A percentile compares a stretch with the other conserved stretches of the same genome.
phyloP scores from a whole-genome alignment of 1,284 basidiomycete genomes.

The Ceratobasidium papillatum region DNA sequence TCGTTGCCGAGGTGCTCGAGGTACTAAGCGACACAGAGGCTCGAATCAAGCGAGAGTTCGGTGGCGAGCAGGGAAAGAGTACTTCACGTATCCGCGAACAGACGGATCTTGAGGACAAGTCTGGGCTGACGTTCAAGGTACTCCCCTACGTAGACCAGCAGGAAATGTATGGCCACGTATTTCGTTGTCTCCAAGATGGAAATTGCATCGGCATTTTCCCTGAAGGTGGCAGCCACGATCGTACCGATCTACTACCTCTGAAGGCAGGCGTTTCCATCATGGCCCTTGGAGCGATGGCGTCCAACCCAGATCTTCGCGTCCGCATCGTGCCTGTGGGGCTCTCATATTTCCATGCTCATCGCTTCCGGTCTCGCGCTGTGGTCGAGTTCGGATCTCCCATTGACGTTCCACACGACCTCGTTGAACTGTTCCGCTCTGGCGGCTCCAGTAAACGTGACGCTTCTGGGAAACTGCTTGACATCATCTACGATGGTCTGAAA shows the following conservation, averaged over 20 bases:
- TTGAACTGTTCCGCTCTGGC: slow-evolving; percentile 91
- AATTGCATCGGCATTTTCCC: slow-evolving; percentile 96
- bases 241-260: slow-evolving; percentile 91
- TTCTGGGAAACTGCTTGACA: slow-evolving; percentile 87
- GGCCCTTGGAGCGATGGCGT: slow-evolving; percentile 97
- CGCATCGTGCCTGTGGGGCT: slow-evolving; percentile 95
- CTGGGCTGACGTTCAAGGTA: slow-evolving; percentile 77
- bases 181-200: slow-evolving; percentile 84
- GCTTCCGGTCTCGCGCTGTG: slow-evolving; percentile 94
- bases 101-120: slow-evolving; percentile 60
- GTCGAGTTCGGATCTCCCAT: slow-evolving; percentile 96
- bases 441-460: slow-evolving; percentile 91
- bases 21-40: slow-evolving; percentile 89
- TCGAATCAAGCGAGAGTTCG: slow-evolving; percentile 89
- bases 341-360: slow-evolving; percentile 95
- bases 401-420: slow-evolving; percentile 85
- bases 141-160: slow-evolving; percentile 91
- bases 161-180: slow-evolving; percentile 95
- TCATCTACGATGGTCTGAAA: slow-evolving; percentile 96
- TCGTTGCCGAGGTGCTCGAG: slow-evolving; percentile 85
- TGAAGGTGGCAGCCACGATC: slow-evolving; percentile 97
- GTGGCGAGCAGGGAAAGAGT: slow-evolving; percentile 80
- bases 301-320: slow-evolving; percentile 85
- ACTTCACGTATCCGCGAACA: slow-evolving; percentile 76
- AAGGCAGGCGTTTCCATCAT: slow-evolving; percentile 97